Percentiles rank a stretch among this genome's conserved stretches.
phyloP scores from a whole-genome alignment of 371 early-diverging fungal species.

The Mortierella sp. region DNA sequence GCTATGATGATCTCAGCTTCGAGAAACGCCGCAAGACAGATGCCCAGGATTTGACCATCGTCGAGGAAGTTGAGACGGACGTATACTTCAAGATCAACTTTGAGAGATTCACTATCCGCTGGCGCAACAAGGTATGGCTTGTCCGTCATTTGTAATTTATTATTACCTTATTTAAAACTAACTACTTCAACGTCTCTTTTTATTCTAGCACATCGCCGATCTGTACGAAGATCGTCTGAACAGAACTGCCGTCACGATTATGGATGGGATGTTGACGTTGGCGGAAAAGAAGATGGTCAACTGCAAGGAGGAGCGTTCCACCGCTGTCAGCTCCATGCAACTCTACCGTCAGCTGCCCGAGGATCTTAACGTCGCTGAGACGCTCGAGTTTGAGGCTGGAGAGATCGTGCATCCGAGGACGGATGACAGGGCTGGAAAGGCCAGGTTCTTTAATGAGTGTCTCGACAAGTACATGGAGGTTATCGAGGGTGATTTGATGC shows the following conservation, averaged over 20 bases:
- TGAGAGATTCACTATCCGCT: conserved; percentile 79
- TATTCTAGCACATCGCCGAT: conserved; percentile 61
- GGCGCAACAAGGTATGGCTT: conserved; percentile 74
- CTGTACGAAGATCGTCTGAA: conserved; percentile 76
- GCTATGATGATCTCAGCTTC: conserved; percentile 12
- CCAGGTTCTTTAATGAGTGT: conserved; percentile 54
- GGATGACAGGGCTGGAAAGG: conserved; percentile 36
- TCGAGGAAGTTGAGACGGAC: conserved; percentile 63
- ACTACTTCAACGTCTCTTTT: neutral
- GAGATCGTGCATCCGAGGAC: conserved; percentile 58
- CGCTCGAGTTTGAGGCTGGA: conserved; percentile 67
- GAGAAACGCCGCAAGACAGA: conserved; percentile 41
- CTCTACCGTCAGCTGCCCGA: conserved; percentile 65
- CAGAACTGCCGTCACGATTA: conserved; percentile 71
- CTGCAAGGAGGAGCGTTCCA: conserved; percentile 35
- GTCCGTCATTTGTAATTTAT: neutral
- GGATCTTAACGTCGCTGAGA: conserved; percentile 60
- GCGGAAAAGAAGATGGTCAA: conserved; percentile 43
- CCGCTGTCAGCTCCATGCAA: conserved; percentile 63
- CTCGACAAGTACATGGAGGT: conserved; percentile 74
- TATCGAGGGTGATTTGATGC: conserved; percentile 71
- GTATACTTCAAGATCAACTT: conserved; percentile 78
- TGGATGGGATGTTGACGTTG: conserved; percentile 64
- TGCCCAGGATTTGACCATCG: conserved; percentile 32
- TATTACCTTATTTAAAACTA: neutral